Evolutionary conservation across 139 green algal genomes (phyloP), one percentile per base, ranked within the genome.

Genomic region (Astrephomene gubernaculifera): DNA sequence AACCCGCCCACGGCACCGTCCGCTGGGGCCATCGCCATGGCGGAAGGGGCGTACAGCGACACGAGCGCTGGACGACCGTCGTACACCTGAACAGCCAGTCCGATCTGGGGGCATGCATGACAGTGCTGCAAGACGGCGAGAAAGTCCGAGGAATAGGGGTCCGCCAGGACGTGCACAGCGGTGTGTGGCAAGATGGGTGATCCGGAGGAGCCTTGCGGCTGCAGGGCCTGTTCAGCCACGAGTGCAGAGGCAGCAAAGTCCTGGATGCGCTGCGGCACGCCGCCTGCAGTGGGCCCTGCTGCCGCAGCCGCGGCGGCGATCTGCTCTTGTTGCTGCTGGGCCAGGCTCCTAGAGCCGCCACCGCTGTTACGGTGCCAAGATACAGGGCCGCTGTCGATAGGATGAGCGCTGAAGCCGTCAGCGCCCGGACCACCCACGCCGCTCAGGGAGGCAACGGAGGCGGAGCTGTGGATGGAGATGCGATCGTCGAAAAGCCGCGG

Each of bases 51-150:
- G 78, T 75, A 84, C 43, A 84, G 49, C n/a, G 78, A 54, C 63
- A 84, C 78, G 0, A 84, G 78, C 43, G 78, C 61, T 24, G 63
- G 43, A 35, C 63, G 43, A 2, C 78, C 78, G 43, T 36, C 61
- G 44, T 38, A 64, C 43, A 65, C 43, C 33, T 75, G 61, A 6
- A 84, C 63, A 2, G 78, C 43, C 41, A 84, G 36, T 0, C 78
- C 78, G 31, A 84, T 36, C n/a, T 84, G 78, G 17, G 61, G 22
- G 31, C 78, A 84, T 0, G 78, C 43, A 22, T 53, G 44, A 63
- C 63, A 74, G 63, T 84, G 78, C 78, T 84, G 78, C 43, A 84
- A 44, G 2, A 84, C 63, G 19, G 78, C 49, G 19, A 84, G 33
- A 43, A 84, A 84, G 44, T 64, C 61, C 0, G 78, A 6, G 1